These are phyloP conservation scores for Pythium insidiosum DNA, from an alignment of 352 stramenopile species.

Conservation along the genomic window DNA sequence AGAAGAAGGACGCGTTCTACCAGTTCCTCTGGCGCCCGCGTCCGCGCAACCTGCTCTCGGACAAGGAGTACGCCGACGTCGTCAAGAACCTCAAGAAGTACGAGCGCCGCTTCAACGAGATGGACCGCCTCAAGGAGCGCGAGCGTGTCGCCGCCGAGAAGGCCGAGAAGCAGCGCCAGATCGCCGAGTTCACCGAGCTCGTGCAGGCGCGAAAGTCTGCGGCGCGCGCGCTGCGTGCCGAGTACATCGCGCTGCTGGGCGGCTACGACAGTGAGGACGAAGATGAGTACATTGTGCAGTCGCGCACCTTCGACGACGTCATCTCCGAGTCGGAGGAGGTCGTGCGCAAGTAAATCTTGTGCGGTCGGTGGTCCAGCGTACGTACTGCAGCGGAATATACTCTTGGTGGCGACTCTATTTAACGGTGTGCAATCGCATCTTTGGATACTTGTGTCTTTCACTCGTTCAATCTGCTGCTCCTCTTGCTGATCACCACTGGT, in stretches of 20 bases:
- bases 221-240: conserved; percentile 23
- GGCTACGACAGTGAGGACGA: conserved; percentile 84
- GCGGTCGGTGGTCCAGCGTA: no score
- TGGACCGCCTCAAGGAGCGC: conserved; percentile 78
- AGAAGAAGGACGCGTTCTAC: conserved; percentile 98
- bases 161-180: conserved; percentile 58
- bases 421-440: no score
- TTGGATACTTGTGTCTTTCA: no score
- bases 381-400: no score
- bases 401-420: no score
- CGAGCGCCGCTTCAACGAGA: conserved; percentile 85
- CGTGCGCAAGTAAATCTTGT: conserved; percentile 65
- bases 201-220: conserved; percentile 29
- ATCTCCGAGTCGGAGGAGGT: conserved; percentile 63
- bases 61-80: conserved; percentile 90
- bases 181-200: conserved; percentile 68
- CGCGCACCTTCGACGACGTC: conserved; percentile 62
- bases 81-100: conserved; percentile 98
- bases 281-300: conserved; percentile 78
- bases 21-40: conserved; percentile 89
- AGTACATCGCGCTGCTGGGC: conserved; percentile 60
- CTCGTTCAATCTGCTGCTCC: no score
- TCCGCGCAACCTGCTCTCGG: conserved; percentile 90
- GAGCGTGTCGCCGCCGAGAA: conserved; percentile 58
- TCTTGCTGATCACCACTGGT: no score